Base-by-base conservation (phyloP, 1,139 yeast species). In the Wickerhamomyces sp. region DNA sequence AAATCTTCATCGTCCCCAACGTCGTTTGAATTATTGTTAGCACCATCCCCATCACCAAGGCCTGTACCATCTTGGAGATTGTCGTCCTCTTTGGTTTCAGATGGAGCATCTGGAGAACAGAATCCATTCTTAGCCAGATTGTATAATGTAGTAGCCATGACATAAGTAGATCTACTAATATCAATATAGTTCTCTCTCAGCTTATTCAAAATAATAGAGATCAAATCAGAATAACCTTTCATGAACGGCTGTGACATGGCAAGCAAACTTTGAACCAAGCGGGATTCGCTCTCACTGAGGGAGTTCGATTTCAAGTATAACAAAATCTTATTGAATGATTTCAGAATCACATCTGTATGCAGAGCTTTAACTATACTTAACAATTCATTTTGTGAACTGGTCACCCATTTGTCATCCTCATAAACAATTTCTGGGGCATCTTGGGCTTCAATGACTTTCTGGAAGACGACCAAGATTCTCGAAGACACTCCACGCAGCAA, bases 11-110 rank as follows among this genome's bases (percentile, higher is more conserved):
- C 97, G 44, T 91, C 95, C 50, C 85, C 96, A 45, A 85, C 86
- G 61, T 90, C 96, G 42, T 90, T 84, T 0, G 95, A 80, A 57
- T 84, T 83, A 57, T 81, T 81, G 34, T 80, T 76, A 5, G 86
- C 95, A 51, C 96, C 98, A 50, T 85, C 90, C 26, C 98, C 99
- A 62, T 93, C 98, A 41, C 99, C 99, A 36, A 93, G 72, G 10
- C 99, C 99, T n/a, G 96, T 88, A 44, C 99, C 99, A 26, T 71
- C 88, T 34, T 83, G 84, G 60, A 83, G 58, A 57, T 85, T 81
- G 41, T 79, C 79, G 48, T 76, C 75, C 18, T 81, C 79, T 50
- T 80, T 76, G 45, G 80, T 78, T 44, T 87, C 93, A 27, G 76
- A 70, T 13, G 91, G 86, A 23, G 86, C 82, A 58, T 85, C 84